Base-by-base conservation (phyloP, 208 protist genomes). In the Trypanosoma melophagium region DNA sequence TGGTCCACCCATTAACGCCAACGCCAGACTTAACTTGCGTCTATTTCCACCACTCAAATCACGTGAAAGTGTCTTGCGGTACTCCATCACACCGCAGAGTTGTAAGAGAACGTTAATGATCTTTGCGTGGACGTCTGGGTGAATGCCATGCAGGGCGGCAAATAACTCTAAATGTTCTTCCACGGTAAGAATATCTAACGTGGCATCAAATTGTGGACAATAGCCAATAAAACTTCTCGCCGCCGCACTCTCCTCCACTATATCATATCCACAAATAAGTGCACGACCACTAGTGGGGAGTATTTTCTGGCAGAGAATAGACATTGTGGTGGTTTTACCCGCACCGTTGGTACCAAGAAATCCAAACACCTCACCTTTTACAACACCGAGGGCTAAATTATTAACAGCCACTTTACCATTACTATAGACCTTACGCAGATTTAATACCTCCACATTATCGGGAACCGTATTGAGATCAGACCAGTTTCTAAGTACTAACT, bases 141-240 rank as follows among this genome's bases (percentile, higher is more conserved):
- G 55, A 3, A 91, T 60, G 35, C 88, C 88, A 42, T 77, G 83
- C 2, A 98, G 49, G 21, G 77, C 68, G 17, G 81, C 81, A 74
- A 93, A 98, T 0, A 98, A 79, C 21, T 55, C 10, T 9, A 99
- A 66, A 79, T 98, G 96, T 74, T 99, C 96, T 21, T 90, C 63
- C 41, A 89, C 83, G 22, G 95, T 98, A 47, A 99, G 70, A 61
- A 98, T 76, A 31, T 93, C 85, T 54, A 96, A 90, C 2, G 92
- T 71, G 10, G 97, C 86, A 77, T 98, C 96, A 79, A 97, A 97
- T 81, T 99, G 97, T 52, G 96, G 96, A 80, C 97, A 99, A 57
- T 98, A 96, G 28, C 97, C 97, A 52, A 98, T 88, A 66, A 63
- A 88, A 52, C 55, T 78, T 40, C 86, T 66, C 12, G 83, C 84